Conservation (phyloP, 345 rosid species). For the Eucalyptus melliodora region DNA sequence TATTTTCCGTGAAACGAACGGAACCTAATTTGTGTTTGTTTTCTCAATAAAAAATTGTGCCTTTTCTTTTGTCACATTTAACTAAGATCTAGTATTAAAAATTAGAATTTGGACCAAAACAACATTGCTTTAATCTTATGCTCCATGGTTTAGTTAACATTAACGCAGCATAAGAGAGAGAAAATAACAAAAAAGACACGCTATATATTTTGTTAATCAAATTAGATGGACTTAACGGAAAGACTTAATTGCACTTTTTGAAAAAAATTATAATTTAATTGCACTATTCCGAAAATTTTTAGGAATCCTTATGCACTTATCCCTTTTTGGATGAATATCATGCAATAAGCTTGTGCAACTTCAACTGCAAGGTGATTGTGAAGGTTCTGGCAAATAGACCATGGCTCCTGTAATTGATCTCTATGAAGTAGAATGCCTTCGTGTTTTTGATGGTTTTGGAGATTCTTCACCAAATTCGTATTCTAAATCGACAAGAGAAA, state of each 20-base stretch:
- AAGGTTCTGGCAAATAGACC: neutral
- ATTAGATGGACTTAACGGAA: neutral
- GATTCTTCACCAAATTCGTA: neutral
- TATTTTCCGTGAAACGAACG: too few relatives aligned
- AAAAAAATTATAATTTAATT: too few relatives aligned
- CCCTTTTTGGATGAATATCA: neutral
- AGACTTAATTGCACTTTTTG: too few relatives aligned
- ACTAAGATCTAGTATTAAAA: neutral
- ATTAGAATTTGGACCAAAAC: neutral
- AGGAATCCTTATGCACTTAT: neutral
- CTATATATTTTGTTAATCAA: neutral
- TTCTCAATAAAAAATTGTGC: neutral
- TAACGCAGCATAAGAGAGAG: neutral
- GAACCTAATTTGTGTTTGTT: neutral
- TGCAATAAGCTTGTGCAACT: neutral
- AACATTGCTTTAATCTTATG: neutral
- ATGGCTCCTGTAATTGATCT: neutral
- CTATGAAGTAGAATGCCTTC: neutral
- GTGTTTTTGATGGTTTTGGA: neutral
- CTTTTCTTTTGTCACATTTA: neutral
- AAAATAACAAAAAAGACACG: neutral
- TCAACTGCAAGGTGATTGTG: neutral
- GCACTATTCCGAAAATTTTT: neutral
- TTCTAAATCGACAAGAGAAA: neutral
- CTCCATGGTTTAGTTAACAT: neutral